Base-by-base conservation (phyloP, 2,329 filamentous ascomycete genomes). In the Fusarium papillatum region DNA sequence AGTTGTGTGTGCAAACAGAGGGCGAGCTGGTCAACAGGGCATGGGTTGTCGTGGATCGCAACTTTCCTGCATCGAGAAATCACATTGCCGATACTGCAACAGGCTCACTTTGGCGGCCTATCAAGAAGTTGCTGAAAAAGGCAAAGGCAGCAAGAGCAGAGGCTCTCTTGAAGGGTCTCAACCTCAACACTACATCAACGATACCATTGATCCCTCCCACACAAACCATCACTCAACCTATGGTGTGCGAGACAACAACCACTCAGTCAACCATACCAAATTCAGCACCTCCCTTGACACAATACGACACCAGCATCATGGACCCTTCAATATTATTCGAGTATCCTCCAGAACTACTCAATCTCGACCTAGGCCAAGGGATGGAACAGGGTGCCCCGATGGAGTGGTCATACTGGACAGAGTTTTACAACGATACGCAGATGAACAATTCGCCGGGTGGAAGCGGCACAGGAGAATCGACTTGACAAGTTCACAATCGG, bases 101-200 rank as follows among this genome's bases (percentile, higher is more conserved):
- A 31, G 89, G 89, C 2, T 85, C 86, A 65, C 83, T 91, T 10
- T 91, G 89, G 89, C 83, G 86, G 46, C 89, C 89, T 2, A 86
- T 91, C 34, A 86, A 86, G 76, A 90, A 89, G 78, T 80, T 91
- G 6, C 82, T 88, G 71, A 86, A 85, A 71, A 88, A 87, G 78
- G 89, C 89, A 1, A 85, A 81, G 75, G 83, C 82, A 5, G 86
- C 84, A 10, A 81, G 85, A 48, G 77, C 80, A 5, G 81, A 82
- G 64, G 81, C 81, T 7, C 69, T 82, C 48, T 68, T 83, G 76
- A 78, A 74, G 9, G 74, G 71, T 26, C 59, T 83, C 67, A 71
- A 69, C 24, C 68, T 83, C 29, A 61, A 76, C 9, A 7, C 60
- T 14, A 36, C 71, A 38, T 50, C 70, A 64, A 24, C 68, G 46